Base-by-base conservation (phyloP, 164 flowering plant genomes). In the Macadamia integrifolia region DNA sequence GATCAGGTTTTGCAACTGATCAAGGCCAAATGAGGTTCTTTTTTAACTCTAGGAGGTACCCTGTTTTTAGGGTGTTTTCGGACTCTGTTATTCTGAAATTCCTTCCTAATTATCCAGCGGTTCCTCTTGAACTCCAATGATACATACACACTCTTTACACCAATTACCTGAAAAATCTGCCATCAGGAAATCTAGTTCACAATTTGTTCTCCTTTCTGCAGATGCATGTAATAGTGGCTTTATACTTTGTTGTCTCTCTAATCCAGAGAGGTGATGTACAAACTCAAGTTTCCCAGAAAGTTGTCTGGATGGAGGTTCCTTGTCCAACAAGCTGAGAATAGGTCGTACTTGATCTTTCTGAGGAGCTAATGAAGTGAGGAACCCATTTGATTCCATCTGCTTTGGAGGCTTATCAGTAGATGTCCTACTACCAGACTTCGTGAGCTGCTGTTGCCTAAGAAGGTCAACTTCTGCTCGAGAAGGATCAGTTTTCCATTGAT, bases 271-370 rank as follows among this genome's bases (percentile, higher is more conserved):
- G 67, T 92, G 93, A 10, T 87, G 88, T 8, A 85, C 85, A 87
- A 86, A 93, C 74, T 94, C 99, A 48, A 94, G 88, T 79, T 92
- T 96, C 61, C 99, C 98, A 76, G 99, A 90, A 72, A 84, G 83
- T 81, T 80, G 94, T 67, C 90, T 80, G 53, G 97, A 92, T 72
- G 97, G 97, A 43, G 99, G 99, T 69, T 95, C 99, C 79, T 92
- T 95, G 6, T 95, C 99, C 82, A 95, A 75, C 79, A 95, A 86
- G 79, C 99, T 95, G 58, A 92, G 88, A 68, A 95, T 93, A 58
- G 99, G 99, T 29, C 93, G 88, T 58, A 91, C 94, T 79, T 91
- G 90, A 62, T 87, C 96, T 73, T 85, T 85, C 75, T 83, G 92
- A 70, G 81, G 46, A 72, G 75, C 69, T 62, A 62, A 65, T 40